These are phyloP conservation scores for Lepidium africanum DNA, from an alignment of 345 rosid species.

Conservation along the genomic window DNA sequence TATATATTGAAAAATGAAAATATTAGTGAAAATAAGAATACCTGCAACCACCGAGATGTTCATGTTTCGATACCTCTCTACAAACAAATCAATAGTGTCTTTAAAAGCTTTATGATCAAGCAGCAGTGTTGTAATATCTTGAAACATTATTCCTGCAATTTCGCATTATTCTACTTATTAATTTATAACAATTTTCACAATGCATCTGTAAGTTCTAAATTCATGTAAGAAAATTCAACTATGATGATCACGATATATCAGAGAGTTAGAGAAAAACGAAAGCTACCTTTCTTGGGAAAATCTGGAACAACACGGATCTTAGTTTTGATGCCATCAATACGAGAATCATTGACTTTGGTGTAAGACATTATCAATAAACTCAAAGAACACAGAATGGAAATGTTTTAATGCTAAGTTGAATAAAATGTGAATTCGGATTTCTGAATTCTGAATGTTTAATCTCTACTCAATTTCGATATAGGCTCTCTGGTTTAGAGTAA, in stretches of 20 bases:
- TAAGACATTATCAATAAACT: constrained; percentile 1
- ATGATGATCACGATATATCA: background rate
- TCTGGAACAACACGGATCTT: constrained; percentile 83
- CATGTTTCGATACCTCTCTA: constrained; percentile 52
- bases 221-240: background rate
- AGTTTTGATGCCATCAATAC: constrained; percentile 56
- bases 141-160: constrained; percentile 63
- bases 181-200: background rate
- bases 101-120: constrained; percentile 49
- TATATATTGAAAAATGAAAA: background rate
- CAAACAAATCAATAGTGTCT: constrained; percentile 63
- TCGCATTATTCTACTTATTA: background rate
- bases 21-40: constrained; percentile 6
- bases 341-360: constrained; percentile 40
- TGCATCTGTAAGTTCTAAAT: background rate
- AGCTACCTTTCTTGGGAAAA: constrained; percentile 70
- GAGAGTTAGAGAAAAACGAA: background rate
- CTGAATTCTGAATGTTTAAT: too few relatives aligned
- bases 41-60: constrained; percentile 64
- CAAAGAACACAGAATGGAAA: background rate
- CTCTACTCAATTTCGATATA: background rate
- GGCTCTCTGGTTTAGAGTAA: background rate
- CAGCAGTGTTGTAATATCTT: constrained; percentile 61
- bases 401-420: background rate
- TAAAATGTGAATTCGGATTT: background rate